A percentile compares a stretch with the other conserved stretches of the same genome.
phyloP scores from a whole-genome alignment of 805 yeast species.

The Candida tallmaniae region DNA sequence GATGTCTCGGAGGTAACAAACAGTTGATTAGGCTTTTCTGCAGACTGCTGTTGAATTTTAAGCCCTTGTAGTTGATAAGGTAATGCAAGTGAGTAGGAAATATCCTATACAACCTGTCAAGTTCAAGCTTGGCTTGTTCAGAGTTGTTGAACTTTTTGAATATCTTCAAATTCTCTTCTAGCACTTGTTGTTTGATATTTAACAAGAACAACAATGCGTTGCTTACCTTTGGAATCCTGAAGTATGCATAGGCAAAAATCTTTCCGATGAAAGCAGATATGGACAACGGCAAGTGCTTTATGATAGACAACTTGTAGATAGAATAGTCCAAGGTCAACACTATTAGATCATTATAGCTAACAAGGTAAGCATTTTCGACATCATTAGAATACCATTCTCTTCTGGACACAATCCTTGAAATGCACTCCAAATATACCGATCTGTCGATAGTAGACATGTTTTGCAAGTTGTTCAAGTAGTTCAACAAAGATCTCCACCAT shows the following conservation, averaged over 20 bases:
- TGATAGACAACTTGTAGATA: constrained; percentile 40
- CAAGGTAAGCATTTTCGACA: constrained; percentile 13
- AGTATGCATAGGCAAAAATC: constrained; percentile 60
- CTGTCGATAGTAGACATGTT: constrained; percentile 42
- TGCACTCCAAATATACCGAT: constrained; percentile 50
- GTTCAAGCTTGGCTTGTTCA: background rate
- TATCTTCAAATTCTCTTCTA: constrained; percentile 19
- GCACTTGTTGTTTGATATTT: constrained; percentile 47
- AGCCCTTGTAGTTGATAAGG: constrained; percentile 29
- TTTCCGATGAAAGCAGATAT: constrained; percentile 67
- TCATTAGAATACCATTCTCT: constrained; percentile 40
- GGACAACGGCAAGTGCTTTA: constrained; percentile 51
- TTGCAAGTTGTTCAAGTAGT: constrained; percentile 15
- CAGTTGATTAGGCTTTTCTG: constrained; percentile 29
- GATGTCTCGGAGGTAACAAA: constrained; percentile 37
- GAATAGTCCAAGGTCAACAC: constrained; percentile 51
- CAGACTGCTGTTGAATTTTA: constrained; percentile 17
- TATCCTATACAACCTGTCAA: constrained; percentile 1
- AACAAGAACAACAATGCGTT: constrained; percentile 53
- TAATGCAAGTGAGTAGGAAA: constrained; percentile 30
- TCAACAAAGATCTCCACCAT: constrained; percentile 54
- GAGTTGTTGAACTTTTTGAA: constrained; percentile 3
- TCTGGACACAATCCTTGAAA: constrained; percentile 46
- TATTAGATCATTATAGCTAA: constrained; percentile 32
- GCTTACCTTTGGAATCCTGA: constrained; percentile 51